Conservation (phyloP, 139 green algal species). For the Spirogloea muscicola region DNA sequence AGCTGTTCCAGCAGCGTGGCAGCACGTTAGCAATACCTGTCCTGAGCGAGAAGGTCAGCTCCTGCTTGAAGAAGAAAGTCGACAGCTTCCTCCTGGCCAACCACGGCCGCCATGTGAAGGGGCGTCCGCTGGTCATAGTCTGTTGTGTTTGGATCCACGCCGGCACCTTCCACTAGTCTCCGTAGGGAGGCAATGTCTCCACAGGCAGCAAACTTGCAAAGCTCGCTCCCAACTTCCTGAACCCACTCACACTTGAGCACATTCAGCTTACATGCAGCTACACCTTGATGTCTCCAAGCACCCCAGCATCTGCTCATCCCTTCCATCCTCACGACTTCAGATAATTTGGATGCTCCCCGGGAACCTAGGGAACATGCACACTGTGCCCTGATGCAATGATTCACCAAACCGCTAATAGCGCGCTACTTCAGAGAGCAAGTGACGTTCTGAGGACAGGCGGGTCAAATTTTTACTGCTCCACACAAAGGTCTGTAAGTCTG, state of each 20-base stretch:
- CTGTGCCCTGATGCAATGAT: background rate
- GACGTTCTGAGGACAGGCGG: too few relatives aligned
- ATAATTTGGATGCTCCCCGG: background rate
- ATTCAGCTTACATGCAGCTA: background rate
- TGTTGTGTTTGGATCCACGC: background rate
- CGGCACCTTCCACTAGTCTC: background rate
- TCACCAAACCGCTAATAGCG: too few relatives aligned
- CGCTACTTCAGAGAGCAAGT: too few relatives aligned
- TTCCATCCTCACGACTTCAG: background rate
- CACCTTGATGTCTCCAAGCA: background rate
- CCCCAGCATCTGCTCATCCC: background rate
- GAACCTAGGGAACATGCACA: background rate
- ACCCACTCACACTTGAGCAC: background rate
- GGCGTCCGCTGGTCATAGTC: slow-evolving; percentile 11
- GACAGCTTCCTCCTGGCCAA: background rate
- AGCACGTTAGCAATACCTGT: background rate
- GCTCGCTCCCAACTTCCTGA: background rate
- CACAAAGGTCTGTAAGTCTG: too few relatives aligned
- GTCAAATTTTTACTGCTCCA: too few relatives aligned
- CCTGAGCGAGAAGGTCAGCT: background rate
- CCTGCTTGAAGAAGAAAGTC: background rate
- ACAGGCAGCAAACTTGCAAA: background rate
- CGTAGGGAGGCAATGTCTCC: slow-evolving; percentile 4
- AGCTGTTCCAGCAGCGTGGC: background rate
- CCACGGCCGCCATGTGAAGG: slow-evolving; percentile 3